Evolutionary conservation across 1,139 yeast species (phyloP).

Genomic region (Arxiozyma telluris): DNA sequence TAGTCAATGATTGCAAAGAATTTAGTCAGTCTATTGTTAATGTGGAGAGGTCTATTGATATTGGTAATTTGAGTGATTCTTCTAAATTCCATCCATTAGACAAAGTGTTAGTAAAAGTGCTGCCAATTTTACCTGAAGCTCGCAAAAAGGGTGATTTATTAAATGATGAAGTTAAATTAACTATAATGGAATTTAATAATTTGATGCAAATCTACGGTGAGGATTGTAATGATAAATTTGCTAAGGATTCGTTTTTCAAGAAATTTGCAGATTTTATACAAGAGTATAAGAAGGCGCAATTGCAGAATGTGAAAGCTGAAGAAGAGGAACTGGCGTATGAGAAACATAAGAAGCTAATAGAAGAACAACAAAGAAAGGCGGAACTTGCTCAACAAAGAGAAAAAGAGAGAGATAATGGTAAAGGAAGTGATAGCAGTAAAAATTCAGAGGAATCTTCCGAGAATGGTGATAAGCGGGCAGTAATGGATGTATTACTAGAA

Average conservation of each 20-base stretch:
- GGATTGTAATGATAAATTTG: slow-evolving; percentile 60
- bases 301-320: slow-evolving; percentile 56
- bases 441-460: slow-evolving; percentile 24
- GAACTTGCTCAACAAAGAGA: slow-evolving; percentile 8
- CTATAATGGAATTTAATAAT: slow-evolving; percentile 59
- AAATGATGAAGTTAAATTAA: slow-evolving; percentile 52
- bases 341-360: slow-evolving; percentile 52
- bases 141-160: slow-evolving; percentile 57
- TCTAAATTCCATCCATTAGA: slow-evolving; percentile 70
- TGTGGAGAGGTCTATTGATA: slow-evolving; percentile 62
- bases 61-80: slow-evolving; percentile 69
- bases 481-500: slow-evolving; percentile 67
- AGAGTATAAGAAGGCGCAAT: slow-evolving; percentile 59
- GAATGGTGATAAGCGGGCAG: slow-evolving; percentile 39
- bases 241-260: slow-evolving; percentile 56
- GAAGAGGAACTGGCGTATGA: slow-evolving; percentile 63
- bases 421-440: slow-evolving; percentile 8
- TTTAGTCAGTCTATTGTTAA: slow-evolving; percentile 51
- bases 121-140: slow-evolving; percentile 61
- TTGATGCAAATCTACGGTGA: slow-evolving; percentile 72
- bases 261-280: slow-evolving; percentile 57
- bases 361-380: slow-evolving; percentile 33
- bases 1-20: slow-evolving; percentile 52
- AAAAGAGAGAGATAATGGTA: slow-evolving; percentile 8
- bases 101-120: slow-evolving; percentile 50